Conservation (phyloP, 352 stramenopile species). For the Pilasporangium apinafurcum region DNA sequence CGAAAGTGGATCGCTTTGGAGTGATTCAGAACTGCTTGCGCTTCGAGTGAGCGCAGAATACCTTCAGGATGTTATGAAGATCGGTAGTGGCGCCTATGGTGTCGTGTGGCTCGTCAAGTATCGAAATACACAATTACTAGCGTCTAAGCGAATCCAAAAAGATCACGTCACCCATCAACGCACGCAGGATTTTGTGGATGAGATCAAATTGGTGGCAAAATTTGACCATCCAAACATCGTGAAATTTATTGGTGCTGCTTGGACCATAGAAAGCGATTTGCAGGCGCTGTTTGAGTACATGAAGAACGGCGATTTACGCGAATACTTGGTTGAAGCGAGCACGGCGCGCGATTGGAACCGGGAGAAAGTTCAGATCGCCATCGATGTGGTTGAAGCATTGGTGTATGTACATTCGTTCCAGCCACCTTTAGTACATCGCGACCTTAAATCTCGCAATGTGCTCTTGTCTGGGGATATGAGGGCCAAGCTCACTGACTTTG, state of each 20-base stretch:
- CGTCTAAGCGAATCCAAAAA: constrained; percentile 17
- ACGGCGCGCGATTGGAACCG: not conserved
- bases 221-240: constrained; percentile 13
- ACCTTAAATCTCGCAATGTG: constrained; percentile 15
- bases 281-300: constrained; percentile 11
- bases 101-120: constrained; percentile 40
- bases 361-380: constrained; percentile 12
- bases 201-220: constrained; percentile 6
- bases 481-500: constrained; percentile 18
- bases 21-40: constrained; percentile 27
- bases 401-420: constrained; percentile 7
- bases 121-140: constrained; percentile 13
- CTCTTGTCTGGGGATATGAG: constrained; percentile 3
- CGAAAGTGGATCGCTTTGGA: constrained; percentile 19
- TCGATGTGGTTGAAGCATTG: constrained; percentile 8
- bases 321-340: not conserved
- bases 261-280: constrained; percentile 5
- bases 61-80: constrained; percentile 38
- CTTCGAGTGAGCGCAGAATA: constrained; percentile 28
- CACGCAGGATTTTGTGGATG: constrained; percentile 10
- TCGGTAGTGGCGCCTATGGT: constrained; percentile 24
- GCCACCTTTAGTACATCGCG: constrained; percentile 12
- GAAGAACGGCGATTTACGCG: constrained; percentile 2
- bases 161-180: not conserved
- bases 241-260: constrained; percentile 7